These are phyloP conservation scores for Mycena capillaripes DNA, from an alignment of 768 basidiomycete genomes.

Conservation along the genomic window DNA sequence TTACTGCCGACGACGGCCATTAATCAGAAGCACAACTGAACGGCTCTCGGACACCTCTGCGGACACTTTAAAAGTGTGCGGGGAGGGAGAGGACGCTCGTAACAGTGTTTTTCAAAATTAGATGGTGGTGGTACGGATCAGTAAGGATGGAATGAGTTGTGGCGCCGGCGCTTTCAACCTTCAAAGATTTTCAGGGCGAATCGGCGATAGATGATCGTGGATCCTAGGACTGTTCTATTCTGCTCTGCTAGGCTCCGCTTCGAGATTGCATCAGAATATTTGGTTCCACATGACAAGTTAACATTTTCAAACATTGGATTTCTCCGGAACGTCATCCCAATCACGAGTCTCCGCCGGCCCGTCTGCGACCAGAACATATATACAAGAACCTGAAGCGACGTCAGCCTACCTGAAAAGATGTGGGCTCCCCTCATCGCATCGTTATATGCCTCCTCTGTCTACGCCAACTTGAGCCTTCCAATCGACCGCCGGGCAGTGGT, in stretches of 20 bases:
- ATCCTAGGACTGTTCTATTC: background rate
- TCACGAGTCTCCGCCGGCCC: slow-evolving; percentile 31
- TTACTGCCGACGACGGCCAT: too few species aligned
- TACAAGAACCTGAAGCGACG: background rate
- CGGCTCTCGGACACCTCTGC: too few species aligned
- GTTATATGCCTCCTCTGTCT: slow-evolving; percentile 8
- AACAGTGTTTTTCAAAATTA: too few species aligned
- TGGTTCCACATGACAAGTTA: background rate
- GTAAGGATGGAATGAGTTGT: too few species aligned
- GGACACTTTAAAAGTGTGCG: too few species aligned
- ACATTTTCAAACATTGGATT: background rate
- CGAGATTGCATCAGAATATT: background rate
- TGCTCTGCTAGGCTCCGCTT: too few species aligned
- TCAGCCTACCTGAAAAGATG: slow-evolving; percentile 20
- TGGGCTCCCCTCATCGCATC: slow-evolving; percentile 10
- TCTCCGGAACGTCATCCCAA: slow-evolving; percentile 1
- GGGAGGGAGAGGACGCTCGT: too few species aligned
- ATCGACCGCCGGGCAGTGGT: slow-evolving; percentile 64
- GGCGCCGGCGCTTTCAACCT: background rate
- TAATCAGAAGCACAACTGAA: too few species aligned
- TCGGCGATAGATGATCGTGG: too few species aligned
- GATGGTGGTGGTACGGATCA: too few species aligned
- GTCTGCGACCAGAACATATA: slow-evolving; percentile 1
- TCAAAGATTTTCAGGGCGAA: too few species aligned
- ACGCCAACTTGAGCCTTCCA: background rate